phyloP scores from a whole-genome alignment of 225 moss, liverwort and hornwort genomes.

The Anthoceros angustus region DNA sequence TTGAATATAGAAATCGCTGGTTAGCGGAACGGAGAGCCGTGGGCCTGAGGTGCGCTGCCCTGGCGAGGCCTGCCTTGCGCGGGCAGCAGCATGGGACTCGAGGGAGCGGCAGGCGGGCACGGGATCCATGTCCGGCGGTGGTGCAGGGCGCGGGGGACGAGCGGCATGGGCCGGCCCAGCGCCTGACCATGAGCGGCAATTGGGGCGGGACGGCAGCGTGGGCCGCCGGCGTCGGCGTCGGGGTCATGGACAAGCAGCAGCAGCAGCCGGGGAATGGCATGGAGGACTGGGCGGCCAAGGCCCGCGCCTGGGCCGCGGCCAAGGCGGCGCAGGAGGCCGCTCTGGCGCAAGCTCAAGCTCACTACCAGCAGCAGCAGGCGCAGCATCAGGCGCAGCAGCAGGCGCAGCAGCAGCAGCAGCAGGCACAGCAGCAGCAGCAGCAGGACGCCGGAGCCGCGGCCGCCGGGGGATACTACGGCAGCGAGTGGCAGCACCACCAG shows the following conservation, averaged over 20 bases:
- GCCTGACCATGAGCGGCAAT: not conserved
- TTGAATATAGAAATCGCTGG: too few species aligned
- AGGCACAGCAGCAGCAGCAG: not conserved
- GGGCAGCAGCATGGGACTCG: too few species aligned
- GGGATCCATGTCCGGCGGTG: not conserved
- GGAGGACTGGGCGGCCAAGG: conserved; percentile 98
- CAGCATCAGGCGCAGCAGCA: conserved; percentile 48
- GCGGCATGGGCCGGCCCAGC: not conserved
- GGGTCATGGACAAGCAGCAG: not conserved
- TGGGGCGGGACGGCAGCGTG: not conserved
- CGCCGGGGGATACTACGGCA: not conserved
- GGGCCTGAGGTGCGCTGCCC: too few species aligned
- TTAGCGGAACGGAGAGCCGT: too few species aligned
- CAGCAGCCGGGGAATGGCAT: not conserved
- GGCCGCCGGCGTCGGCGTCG: not conserved
- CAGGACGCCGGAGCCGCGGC: too few species aligned
- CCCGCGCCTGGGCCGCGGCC: conserved; percentile 84
- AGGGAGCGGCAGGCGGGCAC: not conserved
- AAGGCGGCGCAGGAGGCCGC: conserved; percentile 74
- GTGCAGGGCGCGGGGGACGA: not conserved
- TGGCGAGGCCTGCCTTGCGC: too few species aligned
- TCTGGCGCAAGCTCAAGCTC: not conserved
- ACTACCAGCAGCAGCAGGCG: conserved; percentile 19
- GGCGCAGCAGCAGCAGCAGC: conserved; percentile 15
- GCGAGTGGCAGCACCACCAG: not conserved